Base-by-base conservation (phyloP, 805 yeast species). In the Wickerhamomyces hampshirensis region DNA sequence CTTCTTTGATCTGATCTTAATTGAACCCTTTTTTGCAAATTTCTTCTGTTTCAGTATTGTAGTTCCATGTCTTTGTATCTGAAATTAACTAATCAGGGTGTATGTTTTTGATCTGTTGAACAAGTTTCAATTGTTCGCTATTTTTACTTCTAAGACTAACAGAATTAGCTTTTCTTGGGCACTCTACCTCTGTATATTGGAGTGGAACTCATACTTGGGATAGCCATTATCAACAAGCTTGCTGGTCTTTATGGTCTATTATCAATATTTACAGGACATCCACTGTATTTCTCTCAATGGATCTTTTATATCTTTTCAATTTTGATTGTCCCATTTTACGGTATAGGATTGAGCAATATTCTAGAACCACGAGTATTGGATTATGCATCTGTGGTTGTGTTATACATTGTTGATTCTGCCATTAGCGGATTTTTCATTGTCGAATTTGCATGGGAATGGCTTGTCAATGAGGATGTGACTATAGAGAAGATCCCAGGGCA, bases 261-360 rank as follows among this genome's bases (percentile, higher is more conserved):
- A 16, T 88, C 97, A 1, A 58, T 91, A 18, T 73, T 91, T 52
- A 89, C 97, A 0, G 93, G 96, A 2, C 96, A 89, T 54, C 93
- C 93, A 2, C 68, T 89, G 37, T 80, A 78, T 41, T 73, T 80
- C 42, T 65, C 84, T 63, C 97, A 91, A 55, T 84, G 96, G 93
- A 40, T 83, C 1, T 76, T 80, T 46, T 87, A 89, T 58, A 48
- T 82, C 13, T 57, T 80, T 40, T 80, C 94, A 3, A 63, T 84
- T 12, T 37, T 73, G 4, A 66, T 78, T 5, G 61, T 89, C 30
- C 77, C 88, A 4, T 69, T 83, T 36, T 85, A 80, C 56, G 62
- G 78, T 4, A 63, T 72, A 27, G 93, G 87, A 0, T 66, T 75
- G 29, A 57, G 57, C 30, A 63, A 62, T 28, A 63, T 85, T 21